Base-by-base conservation (phyloP, 441 rosid species). In the Erodium trifolium region DNA sequence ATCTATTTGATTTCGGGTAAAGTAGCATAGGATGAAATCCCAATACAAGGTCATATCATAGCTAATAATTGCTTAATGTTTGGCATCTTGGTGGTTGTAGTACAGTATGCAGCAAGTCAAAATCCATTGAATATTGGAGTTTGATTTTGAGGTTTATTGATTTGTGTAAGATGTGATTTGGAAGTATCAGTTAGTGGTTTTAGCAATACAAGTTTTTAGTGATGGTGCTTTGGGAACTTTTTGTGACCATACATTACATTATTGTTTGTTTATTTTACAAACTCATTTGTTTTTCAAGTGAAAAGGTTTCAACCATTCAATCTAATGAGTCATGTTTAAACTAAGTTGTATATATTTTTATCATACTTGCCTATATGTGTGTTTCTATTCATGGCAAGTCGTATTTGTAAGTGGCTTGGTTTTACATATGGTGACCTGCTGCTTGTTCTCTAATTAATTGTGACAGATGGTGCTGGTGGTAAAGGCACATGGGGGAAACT, bases 401-500 rank as follows among this genome's bases (percentile, higher is more conserved):
- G 7, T 35, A 34, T 18, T 6, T 16, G 23, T 66, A n/a, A 18
- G 19, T 11, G 14, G 23, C 5, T 43, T 16, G 43, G 27, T 43
- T 14, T 13, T 66, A 12, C 16, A 35, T 35, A 31, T 43, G n/a
- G 9, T 67, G 34, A 69, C 37, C 37, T 11, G 51, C 45, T 67
- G 41, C 27, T 14, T 39, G 35, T 35, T 14, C 65, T n/a, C 18
- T 29, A 63, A 63, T 29, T 11, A 63, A 14, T 79, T 68, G 43
- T 71, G 75, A 66, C 67, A 75, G 78, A 75, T 18, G 78, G 78
- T 63, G 78, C 71, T 64, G 78, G 78, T 41, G 78, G 78, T n/a
- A 75, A 75, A 68, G 78, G 78, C 17, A 75, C 78, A 0, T 75
- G 78, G 78, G 78, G 78, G 3, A 75, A 75, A 70, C 71, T 75